Conservation (phyloP, 1,139 yeast species). For the Scheffersomyces lignicola region DNA sequence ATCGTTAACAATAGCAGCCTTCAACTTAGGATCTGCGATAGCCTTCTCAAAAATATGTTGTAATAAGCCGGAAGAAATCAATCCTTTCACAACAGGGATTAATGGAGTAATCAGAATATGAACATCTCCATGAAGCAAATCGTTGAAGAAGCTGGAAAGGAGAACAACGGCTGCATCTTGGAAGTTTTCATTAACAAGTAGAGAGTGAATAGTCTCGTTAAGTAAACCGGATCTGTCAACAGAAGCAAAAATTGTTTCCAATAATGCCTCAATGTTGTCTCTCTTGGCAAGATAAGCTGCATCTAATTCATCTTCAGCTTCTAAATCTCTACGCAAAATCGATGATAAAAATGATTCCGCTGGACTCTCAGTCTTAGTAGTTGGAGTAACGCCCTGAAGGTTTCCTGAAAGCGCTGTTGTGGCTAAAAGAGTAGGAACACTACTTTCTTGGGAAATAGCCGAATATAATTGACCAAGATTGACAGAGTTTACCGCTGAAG, state of each 20-base stretch:
- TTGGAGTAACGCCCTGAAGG: slow-evolving; percentile 1
- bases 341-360: slow-evolving; percentile 12
- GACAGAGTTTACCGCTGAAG: slow-evolving; percentile 1
- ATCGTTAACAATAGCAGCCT: slow-evolving; percentile 23
- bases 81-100: slow-evolving; percentile 22
- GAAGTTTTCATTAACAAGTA: slow-evolving; percentile 29
- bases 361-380: slow-evolving; percentile 7
- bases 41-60: slow-evolving; percentile 26
- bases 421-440: slow-evolving; percentile 6
- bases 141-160: slow-evolving; percentile 25
- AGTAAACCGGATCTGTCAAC: slow-evolving; percentile 31
- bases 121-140: slow-evolving; percentile 19
- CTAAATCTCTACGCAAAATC: no score
- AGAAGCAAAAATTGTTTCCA: slow-evolving; percentile 31
- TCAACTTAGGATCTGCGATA: slow-evolving; percentile 24
- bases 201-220: slow-evolving; percentile 24
- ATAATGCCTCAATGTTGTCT: slow-evolving; percentile 35
- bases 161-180: slow-evolving; percentile 27
- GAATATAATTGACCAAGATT: background rate
- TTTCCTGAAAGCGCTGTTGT: slow-evolving; percentile 10
- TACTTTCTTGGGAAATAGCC: no score
- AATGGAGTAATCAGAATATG: slow-evolving; percentile 20
- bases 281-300: slow-evolving; percentile 21
- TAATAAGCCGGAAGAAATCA: slow-evolving; percentile 28
- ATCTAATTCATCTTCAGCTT: slow-evolving; percentile 12